Evolutionary conservation across 202 grass and related monocot species (phyloP).

Genomic region (Carex arenaria): DNA sequence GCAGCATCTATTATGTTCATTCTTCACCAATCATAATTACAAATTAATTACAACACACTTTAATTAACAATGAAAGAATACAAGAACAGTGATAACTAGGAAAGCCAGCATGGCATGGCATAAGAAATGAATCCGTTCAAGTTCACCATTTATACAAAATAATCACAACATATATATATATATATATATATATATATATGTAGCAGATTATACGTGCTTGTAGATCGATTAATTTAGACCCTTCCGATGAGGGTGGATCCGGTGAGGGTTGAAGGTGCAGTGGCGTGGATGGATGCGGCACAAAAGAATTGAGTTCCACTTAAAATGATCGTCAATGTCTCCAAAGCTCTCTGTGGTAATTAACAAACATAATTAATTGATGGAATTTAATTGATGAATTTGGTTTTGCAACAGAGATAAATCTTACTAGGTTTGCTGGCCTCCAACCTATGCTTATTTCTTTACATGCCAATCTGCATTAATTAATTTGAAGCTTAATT

Average conservation of each 20-base stretch:
- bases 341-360: constrained; percentile 49
- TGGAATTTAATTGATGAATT: neutral
- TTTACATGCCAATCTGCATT: constrained; percentile 71
- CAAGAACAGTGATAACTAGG: neutral
- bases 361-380: neutral
- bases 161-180: neutral
- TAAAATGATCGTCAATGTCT: constrained; percentile 72
- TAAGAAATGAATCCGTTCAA: neutral
- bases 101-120: neutral
- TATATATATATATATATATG: neutral
- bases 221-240: constrained; percentile 8
- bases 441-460: constrained; percentile 73
- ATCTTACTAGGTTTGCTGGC: constrained; percentile 52
- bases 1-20: neutral
- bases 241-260: constrained; percentile 6
- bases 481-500: neutral
- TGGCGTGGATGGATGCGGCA: constrained; percentile 54
- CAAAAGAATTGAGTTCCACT: constrained; percentile 75
- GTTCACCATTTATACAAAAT: neutral
- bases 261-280: constrained; percentile 2
- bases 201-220: neutral
- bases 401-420: neutral
- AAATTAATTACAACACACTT: constrained; percentile 8
- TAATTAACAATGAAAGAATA: constrained; percentile 4
- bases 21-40: neutral